phyloP scores from a whole-genome alignment of 1,284 basidiomycete genomes.

The Trametes sp. region DNA sequence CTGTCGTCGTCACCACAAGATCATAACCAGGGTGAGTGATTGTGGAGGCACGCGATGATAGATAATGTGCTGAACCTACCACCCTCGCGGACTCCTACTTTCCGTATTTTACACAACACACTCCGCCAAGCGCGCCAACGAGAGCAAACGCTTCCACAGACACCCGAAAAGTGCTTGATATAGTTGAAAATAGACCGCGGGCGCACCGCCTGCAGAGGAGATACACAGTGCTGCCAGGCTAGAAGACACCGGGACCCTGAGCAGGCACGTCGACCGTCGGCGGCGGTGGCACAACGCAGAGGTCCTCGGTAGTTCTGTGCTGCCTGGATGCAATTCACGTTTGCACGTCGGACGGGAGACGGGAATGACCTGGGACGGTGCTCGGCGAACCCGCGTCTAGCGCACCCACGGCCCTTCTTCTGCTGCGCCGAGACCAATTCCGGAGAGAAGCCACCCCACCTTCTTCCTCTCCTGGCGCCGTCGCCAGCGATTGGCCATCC shows the following conservation, averaged over 20 bases:
- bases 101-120: neutral
- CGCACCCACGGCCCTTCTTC: conserved; percentile 19
- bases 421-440: conserved; percentile 18
- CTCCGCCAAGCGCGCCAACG: neutral
- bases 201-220: conserved; percentile 3
- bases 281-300: neutral
- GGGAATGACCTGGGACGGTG: conserved; percentile 13
- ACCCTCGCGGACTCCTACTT: conserved; percentile 4
- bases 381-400: conserved; percentile 11
- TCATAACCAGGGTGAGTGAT: conserved; percentile 32
- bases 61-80: conserved; percentile 23
- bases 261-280: conserved; percentile 9
- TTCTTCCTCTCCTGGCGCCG: conserved; percentile 15
- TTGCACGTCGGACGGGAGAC: conserved; percentile 9
- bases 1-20: conserved; percentile 17
- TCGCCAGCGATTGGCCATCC: conserved; percentile 12
- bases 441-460: conserved; percentile 7
- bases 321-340: conserved; percentile 11
- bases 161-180: neutral
- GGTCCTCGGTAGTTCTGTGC: conserved; percentile 12
- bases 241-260: neutral
- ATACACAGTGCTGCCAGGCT: conserved; percentile 1
- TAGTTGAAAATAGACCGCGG: neutral
- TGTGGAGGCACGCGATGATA: conserved; percentile 28
- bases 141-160: neutral